Base-by-base conservation (phyloP, 2,329 filamentous ascomycete genomes). In the Raffaelea deltoideospora region DNA sequence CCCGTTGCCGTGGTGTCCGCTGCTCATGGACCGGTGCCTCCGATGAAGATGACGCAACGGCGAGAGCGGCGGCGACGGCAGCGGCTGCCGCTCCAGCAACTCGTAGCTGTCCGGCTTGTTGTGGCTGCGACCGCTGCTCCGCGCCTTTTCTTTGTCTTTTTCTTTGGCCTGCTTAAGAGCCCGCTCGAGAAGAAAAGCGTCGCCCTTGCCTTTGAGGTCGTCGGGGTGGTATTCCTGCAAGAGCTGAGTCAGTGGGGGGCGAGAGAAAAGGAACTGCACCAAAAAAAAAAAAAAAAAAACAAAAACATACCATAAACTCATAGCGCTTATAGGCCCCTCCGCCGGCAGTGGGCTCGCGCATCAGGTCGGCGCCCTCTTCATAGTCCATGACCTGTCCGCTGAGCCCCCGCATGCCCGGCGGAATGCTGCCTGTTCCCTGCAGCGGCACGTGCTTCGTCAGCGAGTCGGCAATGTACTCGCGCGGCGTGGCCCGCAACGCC, bases 321-420 rank as follows among this genome's bases (percentile, higher is more conserved):
- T 75, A 88, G 33, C 83, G 71, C 59, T 75, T 80, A 52, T 90
- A 94, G 13, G 80, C 67, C n/a, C 78, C 81, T 14, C 81, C 82
- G 1, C 60, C 52, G 3, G 72, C 70, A 42, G 79, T 72, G 1
- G 60, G 57, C 48, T 88, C 83, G 34, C 78, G 67, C 79, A 87
- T 86, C 52, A 94, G 64, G 50, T 94, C 85, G 3, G 78, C 69
- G n/a, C 86, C 86, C 50, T 95, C 86, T 48, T 84, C 65, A 49
- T 95, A 95, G 21, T 76, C 46, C 64, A 92, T 83, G 10, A 69
- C 60, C 37, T 74, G 67, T 3, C 87, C 87, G 38, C 72, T 65
- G 15, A 69, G 58, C 52, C 92, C 86, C 1, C 58, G 57, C 47
- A 68, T 58, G 18, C 87, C 86, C 0, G 80, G 75, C 2, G 87